A percentile compares a stretch with the other conserved stretches of the same genome.
Conservation (phyloP, 208 protist species). For the Acanthamoeba culbertsoni region DNA sequence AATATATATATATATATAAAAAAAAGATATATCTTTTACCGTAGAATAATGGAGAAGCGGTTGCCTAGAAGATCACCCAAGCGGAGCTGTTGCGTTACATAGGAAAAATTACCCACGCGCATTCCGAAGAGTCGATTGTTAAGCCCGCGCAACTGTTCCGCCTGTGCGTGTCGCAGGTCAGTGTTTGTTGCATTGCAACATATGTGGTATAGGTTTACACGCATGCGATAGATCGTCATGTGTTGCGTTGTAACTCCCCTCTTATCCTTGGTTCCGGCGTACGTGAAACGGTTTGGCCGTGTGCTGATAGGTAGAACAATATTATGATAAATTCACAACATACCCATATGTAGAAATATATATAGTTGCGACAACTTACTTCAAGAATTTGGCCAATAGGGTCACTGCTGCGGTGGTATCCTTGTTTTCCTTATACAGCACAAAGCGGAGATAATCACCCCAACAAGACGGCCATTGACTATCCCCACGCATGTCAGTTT, state of each 20-base stretch:
- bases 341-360: background rate
- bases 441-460: constrained; percentile 2
- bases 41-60: background rate
- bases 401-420: constrained; percentile 25
- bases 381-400: constrained; percentile 27
- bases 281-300: background rate
- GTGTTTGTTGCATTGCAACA: background rate
- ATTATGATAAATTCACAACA: background rate
- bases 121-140: constrained; percentile 12
- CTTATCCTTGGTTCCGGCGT: constrained; percentile 56
- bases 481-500: no score
- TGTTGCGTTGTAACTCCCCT: constrained; percentile 14
- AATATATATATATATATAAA: background rate
- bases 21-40: background rate
- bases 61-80: constrained; percentile 39
- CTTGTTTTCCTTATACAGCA: constrained; percentile 64
- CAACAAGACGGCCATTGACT: constrained; percentile 19
- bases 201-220: background rate
- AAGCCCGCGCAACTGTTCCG: background rate
- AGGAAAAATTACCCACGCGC: constrained; percentile 43
- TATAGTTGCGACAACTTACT: background rate
- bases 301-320: background rate
- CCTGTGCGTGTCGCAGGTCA: background rate
- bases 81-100: background rate
- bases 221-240: constrained; percentile 28